Conservation (phyloP, 306 rosid genomes). For the Canavalia ensiformis region DNA sequence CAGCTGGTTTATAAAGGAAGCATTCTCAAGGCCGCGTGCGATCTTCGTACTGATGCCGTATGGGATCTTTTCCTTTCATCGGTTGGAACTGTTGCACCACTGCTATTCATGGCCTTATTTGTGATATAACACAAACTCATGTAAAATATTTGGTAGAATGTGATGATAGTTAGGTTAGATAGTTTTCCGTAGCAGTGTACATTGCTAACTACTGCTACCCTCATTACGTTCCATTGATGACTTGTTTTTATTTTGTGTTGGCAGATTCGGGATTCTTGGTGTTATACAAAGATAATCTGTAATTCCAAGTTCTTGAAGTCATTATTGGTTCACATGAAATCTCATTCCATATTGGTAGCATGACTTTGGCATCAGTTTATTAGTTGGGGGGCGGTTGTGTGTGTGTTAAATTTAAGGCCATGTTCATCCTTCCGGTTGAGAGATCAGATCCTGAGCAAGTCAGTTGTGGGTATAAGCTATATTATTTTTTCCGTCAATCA, state of each 20-base stretch:
- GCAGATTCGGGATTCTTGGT: constrained; percentile 72
- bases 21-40: constrained; percentile 44
- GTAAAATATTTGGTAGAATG: constrained; percentile 76
- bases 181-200: constrained; percentile 68
- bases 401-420: not conserved
- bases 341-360: constrained; percentile 42
- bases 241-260: constrained; percentile 56
- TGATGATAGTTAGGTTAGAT: constrained; percentile 55
- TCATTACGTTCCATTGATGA: constrained; percentile 53
- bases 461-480: constrained; percentile 11
- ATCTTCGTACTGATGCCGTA: constrained; percentile 34
- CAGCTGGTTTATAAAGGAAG: constrained; percentile 39
- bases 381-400: constrained; percentile 1
- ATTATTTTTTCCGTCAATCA: not conserved
- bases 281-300: constrained; percentile 57
- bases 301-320: constrained; percentile 58
- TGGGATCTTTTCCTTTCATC: constrained; percentile 41
- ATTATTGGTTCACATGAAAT: constrained; percentile 50
- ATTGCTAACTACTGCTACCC: constrained; percentile 70
- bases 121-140: constrained; percentile 47
- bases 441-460: constrained; percentile 37
- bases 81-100: constrained; percentile 31
- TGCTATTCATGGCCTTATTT: constrained; percentile 28
- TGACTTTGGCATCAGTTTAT: constrained; percentile 38
- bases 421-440: constrained; percentile 37